A percentile compares a stretch with the other conserved stretches of the same genome.
Conservation (phyloP, 2,329 filamentous ascomycete genomes). For the Colletotrichum agaves region DNA sequence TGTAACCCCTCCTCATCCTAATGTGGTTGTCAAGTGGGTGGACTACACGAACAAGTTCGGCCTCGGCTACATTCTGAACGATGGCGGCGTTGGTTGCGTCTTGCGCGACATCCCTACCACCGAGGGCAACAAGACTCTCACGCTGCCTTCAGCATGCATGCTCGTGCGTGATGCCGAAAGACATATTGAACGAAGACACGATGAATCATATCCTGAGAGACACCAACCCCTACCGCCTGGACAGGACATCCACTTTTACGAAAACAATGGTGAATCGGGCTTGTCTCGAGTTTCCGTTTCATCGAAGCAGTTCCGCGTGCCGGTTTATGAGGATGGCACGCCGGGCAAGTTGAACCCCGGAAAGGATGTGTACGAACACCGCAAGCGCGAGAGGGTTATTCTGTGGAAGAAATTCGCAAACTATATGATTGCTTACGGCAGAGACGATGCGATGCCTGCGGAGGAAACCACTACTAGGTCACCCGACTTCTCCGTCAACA, state of each 20-base stretch:
- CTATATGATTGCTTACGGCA: slow-evolving; percentile 79
- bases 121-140: slow-evolving; percentile 59
- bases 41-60: slow-evolving; percentile 91
- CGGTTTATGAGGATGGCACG: slow-evolving; percentile 66
- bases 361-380: slow-evolving; percentile 72
- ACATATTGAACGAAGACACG: slow-evolving; percentile 72
- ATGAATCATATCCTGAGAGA: slow-evolving; percentile 65
- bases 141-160: slow-evolving; percentile 76
- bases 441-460: slow-evolving; percentile 69
- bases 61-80: slow-evolving; percentile 84
- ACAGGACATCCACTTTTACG: slow-evolving; percentile 76
- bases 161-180: slow-evolving; percentile 77
- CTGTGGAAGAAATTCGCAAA: slow-evolving; percentile 80
- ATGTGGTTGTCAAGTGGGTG: slow-evolving; percentile 83
- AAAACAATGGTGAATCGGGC: slow-evolving; percentile 74
- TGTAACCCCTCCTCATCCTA: slow-evolving; percentile 64
- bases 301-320: slow-evolving; percentile 68
- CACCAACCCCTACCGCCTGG: slow-evolving; percentile 73
- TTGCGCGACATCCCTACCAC: slow-evolving; percentile 66
- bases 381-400: slow-evolving; percentile 73
- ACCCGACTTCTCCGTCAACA: slow-evolving; percentile 41
- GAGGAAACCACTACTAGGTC: slow-evolving; percentile 57
- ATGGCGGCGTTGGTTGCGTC: slow-evolving; percentile 82
- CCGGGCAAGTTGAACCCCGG: slow-evolving; percentile 71
- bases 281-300: slow-evolving; percentile 72